Conservation (phyloP, 2,329 filamentous ascomycete species). For the Colletotrichum tofieldiae region DNA sequence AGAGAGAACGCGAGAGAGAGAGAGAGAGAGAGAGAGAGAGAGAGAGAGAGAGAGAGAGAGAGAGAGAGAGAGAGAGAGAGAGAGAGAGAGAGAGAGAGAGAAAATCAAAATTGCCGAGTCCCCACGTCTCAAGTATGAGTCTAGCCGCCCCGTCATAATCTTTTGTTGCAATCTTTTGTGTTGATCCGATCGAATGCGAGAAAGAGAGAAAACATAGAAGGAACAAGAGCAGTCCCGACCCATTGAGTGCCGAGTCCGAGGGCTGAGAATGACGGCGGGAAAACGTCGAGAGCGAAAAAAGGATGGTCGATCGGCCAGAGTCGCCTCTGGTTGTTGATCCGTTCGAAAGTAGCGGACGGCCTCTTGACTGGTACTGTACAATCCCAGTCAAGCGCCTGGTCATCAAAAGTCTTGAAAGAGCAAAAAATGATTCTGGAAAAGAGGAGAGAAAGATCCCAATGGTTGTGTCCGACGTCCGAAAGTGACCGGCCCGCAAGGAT, state of each 20-base stretch:
- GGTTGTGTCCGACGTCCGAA: constrained; percentile 29
- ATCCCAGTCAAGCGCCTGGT: constrained; percentile 39
- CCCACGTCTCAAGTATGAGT: constrained; percentile 25
- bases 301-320: constrained; percentile 35
- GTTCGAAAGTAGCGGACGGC: constrained; percentile 11
- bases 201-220: not conserved
- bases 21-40: not conserved
- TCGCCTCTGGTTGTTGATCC: constrained; percentile 34
- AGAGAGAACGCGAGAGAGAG: not conserved
- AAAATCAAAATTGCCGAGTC: not conserved
- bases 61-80: not conserved
- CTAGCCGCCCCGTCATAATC: constrained; percentile 37
- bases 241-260: too few relatives aligned
- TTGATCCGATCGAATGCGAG: not conserved
- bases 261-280: not conserved
- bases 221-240: not conserved
- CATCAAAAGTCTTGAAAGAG: constrained; percentile 27
- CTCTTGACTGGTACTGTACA: constrained; percentile 40
- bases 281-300: constrained; percentile 15
- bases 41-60: not conserved
- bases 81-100: not conserved
- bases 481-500: constrained; percentile 40
- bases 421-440: not conserved
- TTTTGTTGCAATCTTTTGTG: constrained; percentile 40
- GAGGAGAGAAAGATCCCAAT: constrained; percentile 35